Conservation (phyloP, 1,139 yeast species). For the Zygosaccharomyces sapae region DNA sequence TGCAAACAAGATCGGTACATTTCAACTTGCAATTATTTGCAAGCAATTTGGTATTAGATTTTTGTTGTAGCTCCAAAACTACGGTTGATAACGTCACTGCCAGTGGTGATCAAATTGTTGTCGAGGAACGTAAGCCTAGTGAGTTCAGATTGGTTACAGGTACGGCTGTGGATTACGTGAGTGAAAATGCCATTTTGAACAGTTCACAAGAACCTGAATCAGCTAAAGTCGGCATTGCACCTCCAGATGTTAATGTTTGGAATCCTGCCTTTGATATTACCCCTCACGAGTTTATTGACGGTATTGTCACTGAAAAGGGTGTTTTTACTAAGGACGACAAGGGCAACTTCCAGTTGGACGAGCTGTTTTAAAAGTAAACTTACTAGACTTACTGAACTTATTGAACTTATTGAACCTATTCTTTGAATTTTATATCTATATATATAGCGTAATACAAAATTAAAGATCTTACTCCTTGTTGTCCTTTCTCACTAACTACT, state of each 20-base stretch:
- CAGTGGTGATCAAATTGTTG: slow-evolving; percentile 68
- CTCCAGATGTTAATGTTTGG: slow-evolving; percentile 85
- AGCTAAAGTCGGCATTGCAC: slow-evolving; percentile 75
- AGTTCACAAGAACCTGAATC: slow-evolving; percentile 40
- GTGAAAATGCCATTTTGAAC: slow-evolving; percentile 36
- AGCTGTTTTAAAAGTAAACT: slow-evolving; percentile 16
- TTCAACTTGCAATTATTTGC: slow-evolving; percentile 73
- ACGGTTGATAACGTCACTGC: slow-evolving; percentile 70
- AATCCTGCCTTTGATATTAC: slow-evolving; percentile 96
- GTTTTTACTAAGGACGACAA: slow-evolving; percentile 45
- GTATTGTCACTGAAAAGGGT: slow-evolving; percentile 78
- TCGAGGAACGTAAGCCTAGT: slow-evolving; percentile 79
- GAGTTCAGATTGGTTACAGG: slow-evolving; percentile 81
- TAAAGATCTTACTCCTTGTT: too few species aligned
- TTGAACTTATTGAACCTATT: too few species aligned
- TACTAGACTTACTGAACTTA: too few species aligned
- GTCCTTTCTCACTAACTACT: too few species aligned
- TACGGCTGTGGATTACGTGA: slow-evolving; percentile 41
- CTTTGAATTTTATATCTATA: too few species aligned
- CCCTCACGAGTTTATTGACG: slow-evolving; percentile 75
- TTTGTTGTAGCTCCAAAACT: slow-evolving; percentile 95
- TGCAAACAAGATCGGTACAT: slow-evolving; percentile 95
- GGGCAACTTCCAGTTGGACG: slow-evolving; percentile 47
- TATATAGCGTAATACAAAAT: not conserved
- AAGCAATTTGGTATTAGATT: slow-evolving; percentile 58